Evolutionary conservation across 176 grass and related monocot species (phyloP), one percentile per base, ranked within the genome.

Genomic region (Oryza meridionalis): DNA sequence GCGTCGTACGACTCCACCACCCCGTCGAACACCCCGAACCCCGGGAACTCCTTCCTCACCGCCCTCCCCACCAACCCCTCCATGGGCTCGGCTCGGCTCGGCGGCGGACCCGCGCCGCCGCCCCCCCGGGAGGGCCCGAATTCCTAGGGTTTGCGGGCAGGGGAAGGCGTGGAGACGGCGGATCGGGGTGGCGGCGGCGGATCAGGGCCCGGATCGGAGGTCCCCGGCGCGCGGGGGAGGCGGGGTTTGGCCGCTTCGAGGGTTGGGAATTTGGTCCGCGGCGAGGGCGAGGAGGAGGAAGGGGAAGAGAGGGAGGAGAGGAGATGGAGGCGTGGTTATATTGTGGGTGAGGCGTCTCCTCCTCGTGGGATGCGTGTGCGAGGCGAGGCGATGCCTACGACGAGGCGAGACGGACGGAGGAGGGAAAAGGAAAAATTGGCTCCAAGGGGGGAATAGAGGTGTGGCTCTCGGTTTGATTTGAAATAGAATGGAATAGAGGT

Each of bases 1-100:
- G 80, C 71, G 86, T 99, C 97, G 74, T 92, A 96, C 42, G 97
- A 96, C 77, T 96, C 84, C 1, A 96, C 90, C 7, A 94, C 77
- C 62, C 97, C 97, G 11, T 38, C 12, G 65, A 62, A 99, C 17
- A 44, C 19, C 58, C 97, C 91, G 72, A 84, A 94, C 32, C 93
- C 88, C 40, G 88, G 85, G 72, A 99, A 96, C 42, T 46, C 86
- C 89, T 94, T 99, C 91, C 76, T 66, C 66, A 99, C 93, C 43
- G 80, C 42, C 72, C 88, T 89, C 81, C 97, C 93, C 69, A 96
- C 91, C 73, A 99, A 17, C 47, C 83, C 97, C 86, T 84, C 91
- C 90, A 87, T 90, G 69, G 44, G 73, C n/a, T n/a, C n/a, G n/a
- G n/a, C n/a, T n/a, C n/a, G 3, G 0, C 35, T 67, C 32, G 32